Base-by-base conservation (phyloP, 176 grass and related monocot genomes). In the Carex scoparia region DNA sequence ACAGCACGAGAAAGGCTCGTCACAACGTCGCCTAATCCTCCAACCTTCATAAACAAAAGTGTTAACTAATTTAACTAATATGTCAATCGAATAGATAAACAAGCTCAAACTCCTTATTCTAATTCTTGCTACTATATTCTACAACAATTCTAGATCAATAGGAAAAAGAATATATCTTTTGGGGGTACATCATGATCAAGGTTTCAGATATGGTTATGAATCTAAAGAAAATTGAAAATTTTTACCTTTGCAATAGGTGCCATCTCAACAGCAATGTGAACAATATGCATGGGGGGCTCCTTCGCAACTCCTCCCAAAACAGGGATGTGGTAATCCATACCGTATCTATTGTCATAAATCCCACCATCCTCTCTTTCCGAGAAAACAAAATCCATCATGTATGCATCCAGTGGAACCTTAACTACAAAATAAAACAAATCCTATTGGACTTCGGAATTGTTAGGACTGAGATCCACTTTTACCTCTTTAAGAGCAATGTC, bases 311-410 rank as follows among this genome's bases (percentile, higher is more conserved):
- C 92, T 85, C 85, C 88, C 37, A 74, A 86, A 59, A 98, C 93
- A 62, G 91, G 93, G 87, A 95, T 92, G 85, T 98, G 91, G 85
- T 98, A 98, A 82, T 95, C 93, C 87, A 92, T 98, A 55, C 88
- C 87, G 79, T 89, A 85, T 81, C 89, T 90, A 65, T 98, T 98
- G 87, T 98, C 96, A 87, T 93, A 98, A 77, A 88, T 89, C 76
- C 96, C 96, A 80, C 93, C 93, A 71, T 95, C 89, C 84, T 94
- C 93, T 31, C 69, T 93, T 69, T 98, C 96, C 1, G 96, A 98
- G 91, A 98, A 98, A 90, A 98, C 96, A 69, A 98, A 95, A 78
- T 98, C 96, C 91, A 98, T 95, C 93, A 94, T 95, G 85, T 94
- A 98, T 56, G 96, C 93, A 92, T 98, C 93, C 80, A 89, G 14